phyloP scores from a whole-genome alignment of 495 filamentous ascomycete species.

The Haplographium delicatum region DNA sequence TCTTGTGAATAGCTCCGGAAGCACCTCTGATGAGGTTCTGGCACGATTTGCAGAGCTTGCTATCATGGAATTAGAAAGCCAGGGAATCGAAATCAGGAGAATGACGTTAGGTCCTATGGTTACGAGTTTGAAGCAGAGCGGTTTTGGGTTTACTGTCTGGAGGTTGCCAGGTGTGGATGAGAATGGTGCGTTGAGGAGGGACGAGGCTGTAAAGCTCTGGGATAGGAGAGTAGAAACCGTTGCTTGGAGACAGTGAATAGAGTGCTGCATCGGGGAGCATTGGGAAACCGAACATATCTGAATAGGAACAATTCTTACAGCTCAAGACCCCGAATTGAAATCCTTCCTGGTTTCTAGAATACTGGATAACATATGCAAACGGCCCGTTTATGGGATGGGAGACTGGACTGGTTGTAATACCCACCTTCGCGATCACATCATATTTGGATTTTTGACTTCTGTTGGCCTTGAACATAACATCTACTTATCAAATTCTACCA shows the following conservation, averaged over 20 bases:
- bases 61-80: constrained; percentile 14
- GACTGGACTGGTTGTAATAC: too few species aligned
- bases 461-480: too few species aligned
- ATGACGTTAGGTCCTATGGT: constrained; percentile 22
- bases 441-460: too few species aligned
- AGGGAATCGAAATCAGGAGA: constrained; percentile 10
- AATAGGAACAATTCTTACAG: too few species aligned
- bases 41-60: constrained; percentile 19
- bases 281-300: too few species aligned
- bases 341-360: too few species aligned
- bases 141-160: constrained; percentile 21
- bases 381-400: too few species aligned
- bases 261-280: too few species aligned
- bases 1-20: constrained; percentile 57
- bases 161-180: constrained; percentile 12
- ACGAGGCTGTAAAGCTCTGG: constrained; percentile 18
- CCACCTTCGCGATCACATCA: too few species aligned
- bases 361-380: too few species aligned
- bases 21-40: constrained; percentile 40
- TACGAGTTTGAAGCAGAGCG: constrained; percentile 22
- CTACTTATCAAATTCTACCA: too few species aligned
- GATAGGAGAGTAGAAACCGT: constrained; percentile 15
- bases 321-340: too few species aligned
- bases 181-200: constrained; percentile 4
- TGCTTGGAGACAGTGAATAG: constrained; percentile 15